Percentiles rank a stretch among this genome's conserved stretches.
These are phyloP conservation scores for Nakazawaea wickerhamii DNA, from an alignment of 805 yeast species.

Conservation along the genomic window DNA sequence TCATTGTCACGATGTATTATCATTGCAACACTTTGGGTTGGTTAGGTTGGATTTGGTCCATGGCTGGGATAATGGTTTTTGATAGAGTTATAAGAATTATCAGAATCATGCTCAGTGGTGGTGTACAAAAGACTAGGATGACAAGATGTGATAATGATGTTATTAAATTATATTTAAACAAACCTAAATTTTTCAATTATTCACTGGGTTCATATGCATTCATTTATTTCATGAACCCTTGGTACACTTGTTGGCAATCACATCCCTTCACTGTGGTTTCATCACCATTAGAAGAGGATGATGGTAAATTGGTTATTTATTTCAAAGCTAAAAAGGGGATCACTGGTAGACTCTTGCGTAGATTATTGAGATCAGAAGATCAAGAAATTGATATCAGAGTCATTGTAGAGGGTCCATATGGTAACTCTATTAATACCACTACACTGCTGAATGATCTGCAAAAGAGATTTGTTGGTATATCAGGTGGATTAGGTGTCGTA, in stretches of 20 bases:
- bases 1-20: slow-evolving; percentile 34
- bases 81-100: slow-evolving; percentile 34
- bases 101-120: slow-evolving; percentile 25
- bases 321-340: slow-evolving; percentile 48
- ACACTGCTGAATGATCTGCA: not conserved
- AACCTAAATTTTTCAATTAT: slow-evolving; percentile 17
- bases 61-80: slow-evolving; percentile 32
- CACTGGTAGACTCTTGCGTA: slow-evolving; percentile 27
- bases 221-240: slow-evolving; percentile 45
- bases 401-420: slow-evolving; percentile 66
- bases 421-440: slow-evolving; percentile 20
- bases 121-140: slow-evolving; percentile 16
- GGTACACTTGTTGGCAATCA: slow-evolving; percentile 52
- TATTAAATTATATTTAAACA: slow-evolving; percentile 17
- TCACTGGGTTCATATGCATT: slow-evolving; percentile 53
- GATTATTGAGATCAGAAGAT: slow-evolving; percentile 1
- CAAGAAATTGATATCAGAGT: slow-evolving; percentile 23
- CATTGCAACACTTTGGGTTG: slow-evolving; percentile 36
- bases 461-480: slow-evolving; percentile 16
- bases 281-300: slow-evolving; percentile 26
- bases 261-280: slow-evolving; percentile 63
- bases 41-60: slow-evolving; percentile 36
- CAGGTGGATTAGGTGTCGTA: slow-evolving; percentile 21
- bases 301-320: slow-evolving; percentile 30
- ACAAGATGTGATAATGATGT: slow-evolving; percentile 14